Evolutionary conservation across 2,329 filamentous ascomycete genomes (phyloP).

Genomic region (Aureobasidium vineae): DNA sequence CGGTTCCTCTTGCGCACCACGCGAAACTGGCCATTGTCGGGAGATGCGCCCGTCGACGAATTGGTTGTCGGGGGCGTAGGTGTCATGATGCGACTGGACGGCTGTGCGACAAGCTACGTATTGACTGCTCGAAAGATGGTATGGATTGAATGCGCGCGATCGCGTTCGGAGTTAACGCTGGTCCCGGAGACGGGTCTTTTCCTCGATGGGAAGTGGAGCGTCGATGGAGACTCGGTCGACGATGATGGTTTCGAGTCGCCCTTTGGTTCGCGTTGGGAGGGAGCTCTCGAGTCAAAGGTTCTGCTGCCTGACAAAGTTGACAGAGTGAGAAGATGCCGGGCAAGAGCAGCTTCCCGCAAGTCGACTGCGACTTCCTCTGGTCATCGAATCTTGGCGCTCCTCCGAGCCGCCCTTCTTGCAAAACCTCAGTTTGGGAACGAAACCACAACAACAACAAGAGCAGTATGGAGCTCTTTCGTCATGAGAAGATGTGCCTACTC

Average conservation of each 20-base stretch:
- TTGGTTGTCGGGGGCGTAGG: slow-evolving; percentile 76
- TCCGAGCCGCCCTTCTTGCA: background rate
- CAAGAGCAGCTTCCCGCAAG: slow-evolving; percentile 6
- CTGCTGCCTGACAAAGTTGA: background rate
- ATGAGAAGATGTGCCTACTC: background rate
- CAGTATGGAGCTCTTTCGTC: no score
- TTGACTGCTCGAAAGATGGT: background rate
- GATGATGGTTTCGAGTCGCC: background rate
- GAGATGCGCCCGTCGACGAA: slow-evolving; percentile 75
- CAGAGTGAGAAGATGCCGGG: background rate
- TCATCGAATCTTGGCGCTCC: background rate
- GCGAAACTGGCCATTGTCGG: slow-evolving; percentile 74
- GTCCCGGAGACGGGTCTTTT: background rate
- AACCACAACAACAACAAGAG: background rate
- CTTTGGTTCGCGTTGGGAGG: background rate
- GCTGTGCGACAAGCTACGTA: background rate
- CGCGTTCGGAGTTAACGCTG: slow-evolving; percentile 18
- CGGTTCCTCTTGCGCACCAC: slow-evolving; percentile 90
- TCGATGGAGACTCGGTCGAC: background rate
- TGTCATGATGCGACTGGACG: slow-evolving; percentile 49
- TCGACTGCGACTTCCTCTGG: slow-evolving; percentile 8
- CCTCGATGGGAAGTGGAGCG: background rate
- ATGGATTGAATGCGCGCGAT: background rate
- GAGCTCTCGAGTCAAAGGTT: background rate
- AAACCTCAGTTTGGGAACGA: background rate